Conservation (phyloP, 257 asterid genomes). For the Scutellaria minor region DNA sequence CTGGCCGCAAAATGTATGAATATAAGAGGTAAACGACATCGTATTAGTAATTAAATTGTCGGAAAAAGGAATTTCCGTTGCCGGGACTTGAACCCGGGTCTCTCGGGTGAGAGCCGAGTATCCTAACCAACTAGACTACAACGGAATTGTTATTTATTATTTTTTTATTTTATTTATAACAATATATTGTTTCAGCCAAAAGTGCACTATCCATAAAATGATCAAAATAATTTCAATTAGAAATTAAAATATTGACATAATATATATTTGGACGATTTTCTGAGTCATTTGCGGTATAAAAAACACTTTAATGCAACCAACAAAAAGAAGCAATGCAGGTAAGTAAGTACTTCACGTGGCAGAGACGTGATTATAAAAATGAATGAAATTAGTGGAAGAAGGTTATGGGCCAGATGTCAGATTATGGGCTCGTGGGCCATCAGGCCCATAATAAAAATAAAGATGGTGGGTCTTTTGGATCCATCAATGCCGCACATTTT, state of each 20-base stretch:
- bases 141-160: constrained; percentile 14
- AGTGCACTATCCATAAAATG: too few relatives aligned
- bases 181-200: too few relatives aligned
- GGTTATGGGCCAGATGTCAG: not conserved
- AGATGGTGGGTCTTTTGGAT: constrained; percentile 22
- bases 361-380: too few relatives aligned
- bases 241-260: too few relatives aligned
- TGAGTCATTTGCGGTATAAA: too few relatives aligned
- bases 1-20: not conserved
- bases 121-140: constrained; percentile 59
- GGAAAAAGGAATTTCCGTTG: constrained; percentile 58
- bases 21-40: not conserved
- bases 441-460: not conserved
- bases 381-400: not conserved
- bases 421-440: not conserved
- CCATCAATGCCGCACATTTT: constrained; percentile 9
- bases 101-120: constrained; percentile 99
- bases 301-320: too few relatives aligned
- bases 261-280: too few relatives aligned
- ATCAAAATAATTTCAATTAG: too few relatives aligned
- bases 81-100: constrained; percentile 98
- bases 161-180: too few relatives aligned
- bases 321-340: too few relatives aligned
- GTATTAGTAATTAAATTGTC: not conserved
- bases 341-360: too few relatives aligned